These are phyloP conservation scores for Solanum sejunctum DNA, from an alignment of 257 asterid genomes.

Conservation along the genomic window DNA sequence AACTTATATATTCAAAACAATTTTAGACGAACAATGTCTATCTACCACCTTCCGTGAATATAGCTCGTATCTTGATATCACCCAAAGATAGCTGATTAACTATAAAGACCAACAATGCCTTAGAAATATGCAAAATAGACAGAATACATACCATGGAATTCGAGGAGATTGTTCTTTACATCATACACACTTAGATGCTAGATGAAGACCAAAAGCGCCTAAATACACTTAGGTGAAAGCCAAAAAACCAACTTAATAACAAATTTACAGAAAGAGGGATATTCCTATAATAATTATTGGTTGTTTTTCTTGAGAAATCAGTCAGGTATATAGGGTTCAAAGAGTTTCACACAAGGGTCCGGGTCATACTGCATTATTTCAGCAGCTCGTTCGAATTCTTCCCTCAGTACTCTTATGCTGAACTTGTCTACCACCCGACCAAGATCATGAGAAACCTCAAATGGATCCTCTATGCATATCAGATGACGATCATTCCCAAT, in stretches of 20 bases:
- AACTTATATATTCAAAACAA: no score
- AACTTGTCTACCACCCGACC: slow-evolving; percentile 88
- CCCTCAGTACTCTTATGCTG: slow-evolving; percentile 76
- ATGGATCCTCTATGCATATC: slow-evolving; percentile 98
- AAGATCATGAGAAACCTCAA: slow-evolving; percentile 80
- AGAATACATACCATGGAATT: not conserved
- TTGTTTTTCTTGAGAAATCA: slow-evolving; percentile 6
- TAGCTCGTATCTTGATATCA: not conserved
- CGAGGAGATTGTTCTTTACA: not conserved
- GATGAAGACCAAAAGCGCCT: not conserved
- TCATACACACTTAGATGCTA: not conserved
- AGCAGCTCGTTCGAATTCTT: slow-evolving; percentile 96
- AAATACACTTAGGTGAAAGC: not conserved
- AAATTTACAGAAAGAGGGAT: slow-evolving; percentile 19
- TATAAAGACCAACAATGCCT: not conserved
- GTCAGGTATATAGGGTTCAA: slow-evolving; percentile 60
- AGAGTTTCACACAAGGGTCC: slow-evolving; percentile 53
- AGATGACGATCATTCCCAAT: slow-evolving; percentile 87
- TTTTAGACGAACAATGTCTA: fast-evolving
- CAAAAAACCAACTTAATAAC: not conserved
- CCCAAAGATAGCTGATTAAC: not conserved
- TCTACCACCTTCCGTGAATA: no score
- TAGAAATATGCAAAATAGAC: not conserved
- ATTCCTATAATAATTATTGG: not conserved
- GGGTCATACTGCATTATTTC: slow-evolving; percentile 61